Evolutionary conservation across 2,329 filamentous ascomycete species (phyloP).

Genomic region (Ascochyta lentis): DNA sequence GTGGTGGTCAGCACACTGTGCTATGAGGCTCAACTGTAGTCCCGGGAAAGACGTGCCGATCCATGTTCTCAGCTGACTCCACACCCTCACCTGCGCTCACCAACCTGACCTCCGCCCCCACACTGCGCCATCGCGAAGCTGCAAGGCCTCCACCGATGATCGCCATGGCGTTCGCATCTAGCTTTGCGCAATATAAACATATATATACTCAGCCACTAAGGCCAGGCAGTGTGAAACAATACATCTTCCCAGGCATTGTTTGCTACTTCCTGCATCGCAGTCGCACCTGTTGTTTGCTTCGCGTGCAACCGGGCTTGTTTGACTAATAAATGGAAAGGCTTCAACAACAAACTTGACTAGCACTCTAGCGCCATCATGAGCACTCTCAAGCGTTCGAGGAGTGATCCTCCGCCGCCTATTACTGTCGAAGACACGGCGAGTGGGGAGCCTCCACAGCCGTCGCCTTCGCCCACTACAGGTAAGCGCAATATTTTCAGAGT

Average conservation of each 20-base stretch:
- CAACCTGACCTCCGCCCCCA: constrained; percentile 14
- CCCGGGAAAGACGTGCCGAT: constrained; percentile 8
- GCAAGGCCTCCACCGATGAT: constrained; percentile 13
- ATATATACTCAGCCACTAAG: neutral
- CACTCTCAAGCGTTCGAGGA: constrained; percentile 14
- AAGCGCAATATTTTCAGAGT: neutral
- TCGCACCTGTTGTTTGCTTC: constrained; percentile 7
- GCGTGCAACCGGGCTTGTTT: neutral
- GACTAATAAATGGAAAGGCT: neutral
- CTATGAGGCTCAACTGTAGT: constrained; percentile 5
- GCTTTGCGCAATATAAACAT: neutral
- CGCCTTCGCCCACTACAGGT: constrained; percentile 31
- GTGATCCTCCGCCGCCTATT: constrained; percentile 43
- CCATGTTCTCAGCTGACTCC: constrained; percentile 13
- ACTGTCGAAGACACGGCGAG: constrained; percentile 44
- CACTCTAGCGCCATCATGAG: constrained; percentile 9
- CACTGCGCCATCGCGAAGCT: constrained; percentile 9
- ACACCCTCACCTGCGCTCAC: constrained; percentile 2
- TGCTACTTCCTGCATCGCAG: constrained; percentile 3
- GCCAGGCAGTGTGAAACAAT: constrained; percentile 5
- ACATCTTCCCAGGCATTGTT: neutral
- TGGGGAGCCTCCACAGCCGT: constrained; percentile 29
- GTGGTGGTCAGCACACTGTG: neutral
- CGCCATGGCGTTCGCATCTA: constrained; percentile 1
- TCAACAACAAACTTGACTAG: neutral